Evolutionary conservation across 73 alveolate species (phyloP).

Genomic region (Blepharisma stoltei): DNA sequence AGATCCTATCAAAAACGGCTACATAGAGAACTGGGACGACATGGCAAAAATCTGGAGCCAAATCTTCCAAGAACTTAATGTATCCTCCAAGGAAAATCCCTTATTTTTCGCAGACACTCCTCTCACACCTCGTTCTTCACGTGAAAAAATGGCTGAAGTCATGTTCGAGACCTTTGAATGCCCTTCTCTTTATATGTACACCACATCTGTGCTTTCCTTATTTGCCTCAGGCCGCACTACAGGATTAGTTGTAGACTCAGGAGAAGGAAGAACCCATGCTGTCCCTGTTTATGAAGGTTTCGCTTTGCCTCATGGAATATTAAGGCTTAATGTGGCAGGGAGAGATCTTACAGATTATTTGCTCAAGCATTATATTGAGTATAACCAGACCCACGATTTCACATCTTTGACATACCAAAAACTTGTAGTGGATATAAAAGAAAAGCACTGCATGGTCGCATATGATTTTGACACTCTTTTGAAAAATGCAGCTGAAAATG

Average conservation of each 20-base stretch:
- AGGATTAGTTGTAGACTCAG: conserved; percentile 96
- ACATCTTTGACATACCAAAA: conserved; percentile 38
- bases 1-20: conserved; percentile 63
- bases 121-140: conserved; percentile 58
- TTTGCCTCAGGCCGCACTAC: conserved; percentile 98
- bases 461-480: conserved; percentile 85
- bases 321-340: conserved; percentile 86
- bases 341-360: conserved; percentile 79
- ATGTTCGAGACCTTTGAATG: conserved; percentile 75
- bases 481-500: conserved; percentile 72
- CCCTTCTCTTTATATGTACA: conserved; percentile 55
- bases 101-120: conserved; percentile 85
- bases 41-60: conserved; percentile 62
- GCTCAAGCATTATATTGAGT: conserved; percentile 32
- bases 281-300: conserved; percentile 98
- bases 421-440: conserved; percentile 72
- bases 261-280: conserved; percentile 87
- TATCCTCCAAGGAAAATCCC: conserved; percentile 76
- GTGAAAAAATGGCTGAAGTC: conserved; percentile 68
- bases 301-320: conserved; percentile 93
- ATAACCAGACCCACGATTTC: conserved; percentile 13
- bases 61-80: conserved; percentile 72
- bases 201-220: conserved; percentile 75
- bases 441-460: conserved; percentile 75
- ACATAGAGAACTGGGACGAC: conserved; percentile 44